Base-by-base conservation (phyloP, 2,329 filamentous ascomycete species). In the Calcarisporium arbuscula region DNA sequence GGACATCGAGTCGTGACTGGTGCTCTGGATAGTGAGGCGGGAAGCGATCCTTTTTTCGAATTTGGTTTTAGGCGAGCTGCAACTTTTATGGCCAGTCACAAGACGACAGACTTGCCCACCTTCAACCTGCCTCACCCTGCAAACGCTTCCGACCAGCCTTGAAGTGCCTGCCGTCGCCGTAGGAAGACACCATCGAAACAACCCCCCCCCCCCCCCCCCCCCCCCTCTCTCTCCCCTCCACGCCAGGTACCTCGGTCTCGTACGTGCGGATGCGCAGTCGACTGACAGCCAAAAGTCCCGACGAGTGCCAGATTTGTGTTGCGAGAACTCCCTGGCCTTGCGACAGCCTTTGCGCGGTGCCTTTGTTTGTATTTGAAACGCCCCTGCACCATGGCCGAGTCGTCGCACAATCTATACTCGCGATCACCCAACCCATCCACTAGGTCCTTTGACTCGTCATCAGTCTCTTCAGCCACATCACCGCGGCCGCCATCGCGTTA, bases 381-480 rank as follows among this genome's bases (percentile, higher is more conserved):
- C 26, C 16, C 52, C 48, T 54, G 41, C 52, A 58, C 47, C 51
- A 79, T 79, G 74, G 65, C 72, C 49, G 66, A 72, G 32, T 47
- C 52, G 39, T 53, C 70, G 49, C 74, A 79, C 61, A 74, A 68
- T 53, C 60, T 67, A 32, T 79, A 74, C 55, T 61, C 72, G 50
- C 74, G 73, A 58, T 80, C 76, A 38, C 76, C 77, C 41, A 77
- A 77, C 56, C 67, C 65, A 41, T 77, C 74, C 44, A 72, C 68
- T 43, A 67, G 69, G 56, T 78, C 74, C 45, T 80, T 77, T 67
- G 74, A 77, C 58, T 79, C 75, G 40, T 78, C 75, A 9, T 77
- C 75, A 30, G 72, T 77, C 48, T 77, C 75, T 18, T 78, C 76
- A 38, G 69, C 74, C 37, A 71, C 74, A 19, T 80, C 77, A 15